Base-by-base conservation (phyloP, 306 rosid genomes). In the Dalbergia cochinchinensis region DNA sequence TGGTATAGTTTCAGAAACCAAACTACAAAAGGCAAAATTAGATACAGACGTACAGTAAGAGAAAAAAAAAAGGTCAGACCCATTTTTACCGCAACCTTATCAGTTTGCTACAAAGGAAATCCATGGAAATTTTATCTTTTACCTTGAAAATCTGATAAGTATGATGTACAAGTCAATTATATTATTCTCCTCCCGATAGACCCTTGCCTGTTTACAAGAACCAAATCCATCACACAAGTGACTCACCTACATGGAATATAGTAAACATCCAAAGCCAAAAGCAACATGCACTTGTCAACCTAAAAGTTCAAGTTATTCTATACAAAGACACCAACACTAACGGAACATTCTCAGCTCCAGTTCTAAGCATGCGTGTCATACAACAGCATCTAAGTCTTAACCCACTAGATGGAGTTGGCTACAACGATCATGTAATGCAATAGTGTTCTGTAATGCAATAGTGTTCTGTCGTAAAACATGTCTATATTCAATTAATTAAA, bases 1-100 rank as follows among this genome's bases (percentile, higher is more conserved):
- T 0, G 98, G 97, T 82, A 94, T 92, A 39, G 99, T 94, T 78
- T 94, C 97, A n/a, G 97, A 87, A 83, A 94, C 85, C 97, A 94
- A 91, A 91, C 99, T 94, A 31, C 4, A 86, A 78, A 72, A 15
- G 10, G 53, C 8, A 35, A 77, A 63, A 69, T 9, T 34, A 11
- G 42, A 26, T 13, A 78, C 22, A 20, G 22, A 20, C 22, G 22
- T 20, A 20, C 22, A 62, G 48, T 62, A 15, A 66, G 76, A 48
- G 11, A 15, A 10, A 0, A 69, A 70, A 54, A 41, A 6, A 71
- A 81, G 31, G 18, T 58, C 58, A 18, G 45, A 65, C 16, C 34
- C 79, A 69, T 41, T 62, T 50, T 35, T 71, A 73, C 54, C 10
- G 65, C 44, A 68, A 64, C 14, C 20, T 41, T 50, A 62, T 8